These are phyloP conservation scores for Gnomoniopsis smithogilvyi DNA, from an alignment of 2,329 filamentous ascomycete genomes.

Conservation along the genomic window DNA sequence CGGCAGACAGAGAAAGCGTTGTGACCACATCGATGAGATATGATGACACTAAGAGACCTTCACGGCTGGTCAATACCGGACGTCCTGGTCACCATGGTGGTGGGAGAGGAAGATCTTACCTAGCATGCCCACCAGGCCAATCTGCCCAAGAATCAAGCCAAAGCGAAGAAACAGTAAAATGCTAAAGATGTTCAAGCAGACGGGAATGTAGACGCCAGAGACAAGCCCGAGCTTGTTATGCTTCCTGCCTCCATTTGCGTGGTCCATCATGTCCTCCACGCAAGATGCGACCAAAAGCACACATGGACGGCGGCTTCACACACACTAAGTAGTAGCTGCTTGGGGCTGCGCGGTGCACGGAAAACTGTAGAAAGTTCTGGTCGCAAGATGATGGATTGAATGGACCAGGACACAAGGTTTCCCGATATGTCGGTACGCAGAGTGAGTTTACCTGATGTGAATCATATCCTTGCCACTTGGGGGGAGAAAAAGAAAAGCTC, in stretches of 20 bases:
- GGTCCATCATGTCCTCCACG: constrained; percentile 28
- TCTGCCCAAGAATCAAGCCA: constrained; percentile 77
- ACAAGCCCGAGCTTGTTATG: constrained; percentile 68
- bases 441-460: no score
- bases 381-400: no score
- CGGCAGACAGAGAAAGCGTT: constrained; percentile 80
- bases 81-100: constrained; percentile 13
- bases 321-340: neutral
- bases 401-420: no score
- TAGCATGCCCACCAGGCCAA: constrained; percentile 75
- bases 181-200: constrained; percentile 83
- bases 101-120: constrained; percentile 57
- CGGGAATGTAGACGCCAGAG: constrained; percentile 80
- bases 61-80: neutral
- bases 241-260: constrained; percentile 27
- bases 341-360: neutral
- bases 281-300: neutral
- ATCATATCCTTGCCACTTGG: no score
- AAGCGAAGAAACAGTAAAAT: constrained; percentile 93
- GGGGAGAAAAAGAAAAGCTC: neutral
- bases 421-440: no score
- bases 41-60: constrained; percentile 71
- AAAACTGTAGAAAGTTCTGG: neutral
- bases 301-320: neutral
- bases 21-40: constrained; percentile 83